Percentiles rank a stretch among this genome's conserved stretches.
Evolutionary conservation across 2,329 filamentous ascomycete genomes (phyloP).

Genomic region (Coniochaeta ligniaria): DNA sequence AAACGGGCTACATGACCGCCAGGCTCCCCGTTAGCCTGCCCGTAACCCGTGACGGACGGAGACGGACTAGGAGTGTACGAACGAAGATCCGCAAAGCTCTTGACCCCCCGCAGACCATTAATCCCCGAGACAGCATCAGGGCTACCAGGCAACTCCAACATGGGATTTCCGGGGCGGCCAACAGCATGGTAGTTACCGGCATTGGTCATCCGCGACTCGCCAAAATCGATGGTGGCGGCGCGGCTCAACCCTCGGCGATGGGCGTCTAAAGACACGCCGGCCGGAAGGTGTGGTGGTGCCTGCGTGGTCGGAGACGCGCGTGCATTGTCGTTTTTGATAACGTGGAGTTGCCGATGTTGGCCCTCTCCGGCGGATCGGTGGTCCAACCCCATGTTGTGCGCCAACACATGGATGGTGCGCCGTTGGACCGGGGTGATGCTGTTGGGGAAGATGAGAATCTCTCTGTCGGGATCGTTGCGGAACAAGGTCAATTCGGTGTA

Average conservation of each 20-base stretch:
- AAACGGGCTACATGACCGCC: conserved; percentile 28
- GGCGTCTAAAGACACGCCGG: conserved; percentile 64
- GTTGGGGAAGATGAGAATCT: conserved; percentile 77
- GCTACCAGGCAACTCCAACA: conserved; percentile 83
- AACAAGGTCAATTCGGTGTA: conserved; percentile 89
- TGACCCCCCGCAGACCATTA: conserved; percentile 82
- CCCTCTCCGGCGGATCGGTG: conserved; percentile 86
- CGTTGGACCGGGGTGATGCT: conserved; percentile 77
- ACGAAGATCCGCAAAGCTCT: conserved; percentile 92
- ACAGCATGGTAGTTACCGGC: conserved; percentile 67
- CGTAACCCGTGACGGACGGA: conserved; percentile 79
- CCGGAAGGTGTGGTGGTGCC: conserved; percentile 48
- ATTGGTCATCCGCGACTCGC: conserved; percentile 56
- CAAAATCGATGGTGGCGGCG: conserved; percentile 96
- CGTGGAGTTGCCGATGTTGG: conserved; percentile 83
- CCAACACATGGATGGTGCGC: conserved; percentile 85
- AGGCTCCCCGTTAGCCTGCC: conserved; percentile 18
- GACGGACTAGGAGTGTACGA: conserved; percentile 94
- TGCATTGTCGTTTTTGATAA: conserved; percentile 59
- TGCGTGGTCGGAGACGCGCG: conserved; percentile 20
- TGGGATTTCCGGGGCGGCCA: conserved; percentile 67
- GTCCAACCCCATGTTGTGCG: conserved; percentile 88
- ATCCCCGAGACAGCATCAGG: conserved; percentile 55
- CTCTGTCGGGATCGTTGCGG: conserved; percentile 61
- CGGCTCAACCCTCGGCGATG: conserved; percentile 81